These are phyloP conservation scores for Ampelocalamus luodianensis DNA, from an alignment of 176 grass and related monocot genomes.

Conservation along the genomic window DNA sequence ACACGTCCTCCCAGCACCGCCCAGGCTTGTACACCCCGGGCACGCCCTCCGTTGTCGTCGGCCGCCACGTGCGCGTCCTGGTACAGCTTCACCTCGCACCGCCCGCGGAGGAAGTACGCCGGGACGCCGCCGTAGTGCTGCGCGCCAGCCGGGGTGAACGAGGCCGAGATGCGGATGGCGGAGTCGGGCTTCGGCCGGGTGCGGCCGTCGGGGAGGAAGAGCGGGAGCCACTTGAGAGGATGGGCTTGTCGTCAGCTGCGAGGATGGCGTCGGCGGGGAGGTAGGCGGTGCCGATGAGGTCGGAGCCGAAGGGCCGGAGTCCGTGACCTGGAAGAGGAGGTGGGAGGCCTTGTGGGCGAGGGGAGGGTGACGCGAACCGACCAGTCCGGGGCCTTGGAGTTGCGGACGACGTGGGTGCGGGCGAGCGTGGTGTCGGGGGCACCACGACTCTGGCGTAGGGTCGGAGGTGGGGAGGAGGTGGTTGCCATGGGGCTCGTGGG, in stretches of 20 bases:
- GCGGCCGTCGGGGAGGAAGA: slow-evolving; percentile 50
- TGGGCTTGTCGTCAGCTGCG: not conserved
- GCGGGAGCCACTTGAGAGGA: not conserved
- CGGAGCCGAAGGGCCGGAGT: slow-evolving; percentile 72
- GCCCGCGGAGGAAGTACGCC: slow-evolving; percentile 60
- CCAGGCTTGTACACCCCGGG: slow-evolving; percentile 33
- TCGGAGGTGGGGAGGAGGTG: slow-evolving; percentile 52
- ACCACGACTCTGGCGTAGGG: slow-evolving; percentile 58
- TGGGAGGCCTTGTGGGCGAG: slow-evolving; percentile 58
- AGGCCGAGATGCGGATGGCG: slow-evolving; percentile 46
- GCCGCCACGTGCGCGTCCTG: slow-evolving; percentile 70
- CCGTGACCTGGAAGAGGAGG: slow-evolving; percentile 65
- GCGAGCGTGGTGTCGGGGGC: slow-evolving; percentile 52
- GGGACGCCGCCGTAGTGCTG: slow-evolving; percentile 31
- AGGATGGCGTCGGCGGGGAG: slow-evolving; percentile 36
- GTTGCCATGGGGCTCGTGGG: slow-evolving; percentile 30
- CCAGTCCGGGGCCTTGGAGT: slow-evolving; percentile 62
- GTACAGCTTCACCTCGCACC: slow-evolving; percentile 70
- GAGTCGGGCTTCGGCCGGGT: slow-evolving; percentile 33
- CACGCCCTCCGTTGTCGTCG: slow-evolving; percentile 42
- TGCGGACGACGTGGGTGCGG: slow-evolving; percentile 69
- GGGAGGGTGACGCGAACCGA: slow-evolving; percentile 41
- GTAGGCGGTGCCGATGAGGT: slow-evolving; percentile 63
- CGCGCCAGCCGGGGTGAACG: slow-evolving; percentile 32
- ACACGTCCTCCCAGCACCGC: slow-evolving; percentile 96